A percentile compares a stretch with the other conserved stretches of the same genome.
phyloP scores from a whole-genome alignment of 768 basidiomycete species.

The Tylopilus sp. region DNA sequence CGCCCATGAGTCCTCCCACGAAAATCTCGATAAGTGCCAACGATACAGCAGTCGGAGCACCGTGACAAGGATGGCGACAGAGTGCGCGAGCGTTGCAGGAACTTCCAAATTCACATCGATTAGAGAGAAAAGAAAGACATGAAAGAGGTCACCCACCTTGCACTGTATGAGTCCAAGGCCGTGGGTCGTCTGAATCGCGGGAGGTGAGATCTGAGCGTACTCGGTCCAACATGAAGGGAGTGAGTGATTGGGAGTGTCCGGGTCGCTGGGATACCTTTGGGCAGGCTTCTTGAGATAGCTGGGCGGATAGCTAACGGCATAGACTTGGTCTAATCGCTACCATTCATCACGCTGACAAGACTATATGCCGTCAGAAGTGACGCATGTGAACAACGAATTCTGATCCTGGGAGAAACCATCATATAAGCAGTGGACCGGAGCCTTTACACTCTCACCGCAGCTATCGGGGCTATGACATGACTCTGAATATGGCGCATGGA shows the following conservation, averaged over 20 bases:
- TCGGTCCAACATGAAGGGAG: neutral
- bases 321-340: neutral
- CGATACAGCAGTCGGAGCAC: constrained; percentile 21
- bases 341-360: neutral
- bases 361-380: neutral
- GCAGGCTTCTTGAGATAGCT: neutral
- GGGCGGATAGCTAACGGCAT: constrained; percentile 3
- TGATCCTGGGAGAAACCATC: constrained; percentile 1
- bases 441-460: neutral
- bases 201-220: neutral
- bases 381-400: neutral
- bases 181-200: neutral
- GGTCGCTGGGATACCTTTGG: neutral
- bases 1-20: constrained; percentile 31
- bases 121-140: neutral
- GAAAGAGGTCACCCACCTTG: constrained; percentile 5
- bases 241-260: neutral
- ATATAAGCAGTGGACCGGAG: neutral
- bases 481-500: too few species aligned
- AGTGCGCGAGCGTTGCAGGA: constrained; percentile 15
- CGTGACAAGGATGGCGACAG: constrained; percentile 19
- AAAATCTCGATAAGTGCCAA: constrained; percentile 14
- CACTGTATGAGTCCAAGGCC: constrained; percentile 9
- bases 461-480: too few species aligned
- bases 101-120: constrained; percentile 5